Conservation (phyloP, 1,139 yeast genomes). For the Williopsis jadinii region DNA sequence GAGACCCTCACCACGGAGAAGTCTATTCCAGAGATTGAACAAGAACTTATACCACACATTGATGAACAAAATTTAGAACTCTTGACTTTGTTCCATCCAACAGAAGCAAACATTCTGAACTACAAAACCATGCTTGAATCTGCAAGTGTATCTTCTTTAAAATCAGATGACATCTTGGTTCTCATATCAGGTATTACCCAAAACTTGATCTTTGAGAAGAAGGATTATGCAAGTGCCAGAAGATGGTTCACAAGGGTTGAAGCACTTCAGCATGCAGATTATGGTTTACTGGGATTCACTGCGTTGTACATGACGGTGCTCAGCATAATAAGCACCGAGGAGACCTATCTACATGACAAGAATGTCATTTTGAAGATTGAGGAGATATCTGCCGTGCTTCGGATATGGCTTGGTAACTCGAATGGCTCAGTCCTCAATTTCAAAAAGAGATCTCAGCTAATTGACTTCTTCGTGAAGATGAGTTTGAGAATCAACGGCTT, state of each 20-base stretch:
- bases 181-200: constrained; percentile 25
- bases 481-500: constrained; percentile 22
- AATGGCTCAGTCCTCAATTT: constrained; percentile 23
- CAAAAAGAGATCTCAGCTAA: constrained; percentile 25
- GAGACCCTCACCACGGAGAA: constrained; percentile 13
- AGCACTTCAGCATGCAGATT: constrained; percentile 10
- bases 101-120: constrained; percentile 17
- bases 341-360: constrained; percentile 12
- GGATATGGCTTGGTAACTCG: constrained; percentile 29
- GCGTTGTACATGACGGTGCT: constrained; percentile 22
- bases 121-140: constrained; percentile 17
- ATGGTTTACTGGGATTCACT: constrained; percentile 24
- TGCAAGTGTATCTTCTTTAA: constrained; percentile 9
- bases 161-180: constrained; percentile 23
- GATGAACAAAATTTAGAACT: constrained; percentile 17
- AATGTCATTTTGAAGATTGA: constrained; percentile 20
- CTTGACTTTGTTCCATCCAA: constrained; percentile 23
- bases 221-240: constrained; percentile 18
- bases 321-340: constrained; percentile 14
- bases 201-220: constrained; percentile 19
- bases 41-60: constrained; percentile 11
- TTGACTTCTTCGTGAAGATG: constrained; percentile 26
- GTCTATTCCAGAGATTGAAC: constrained; percentile 13
- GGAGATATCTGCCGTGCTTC: constrained; percentile 23
- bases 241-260: constrained; percentile 23